Evolutionary conservation across 1,284 basidiomycete genomes (phyloP).

Genomic region (Melampsora abietis-canadensis): DNA sequence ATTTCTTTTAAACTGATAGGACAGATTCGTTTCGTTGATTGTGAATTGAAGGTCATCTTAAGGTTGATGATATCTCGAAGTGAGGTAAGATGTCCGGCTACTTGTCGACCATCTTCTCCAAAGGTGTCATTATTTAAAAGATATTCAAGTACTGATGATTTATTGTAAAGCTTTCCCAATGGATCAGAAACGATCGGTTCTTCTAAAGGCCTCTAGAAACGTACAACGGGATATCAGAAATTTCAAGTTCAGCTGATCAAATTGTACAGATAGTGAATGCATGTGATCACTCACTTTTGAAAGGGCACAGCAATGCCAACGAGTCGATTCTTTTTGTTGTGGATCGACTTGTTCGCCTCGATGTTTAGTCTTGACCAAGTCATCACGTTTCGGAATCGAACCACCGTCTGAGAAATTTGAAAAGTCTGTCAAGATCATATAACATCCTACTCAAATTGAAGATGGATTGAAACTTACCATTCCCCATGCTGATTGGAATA

Average conservation of each 20-base stretch:
- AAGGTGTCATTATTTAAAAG: conserved; percentile 61
- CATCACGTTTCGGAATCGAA: conserved; percentile 75
- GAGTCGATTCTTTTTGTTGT: conserved; percentile 75
- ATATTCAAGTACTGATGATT: conserved; percentile 82
- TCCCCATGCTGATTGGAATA: conserved; percentile 20
- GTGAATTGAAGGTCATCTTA: conserved; percentile 71
- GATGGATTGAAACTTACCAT: conserved; percentile 12
- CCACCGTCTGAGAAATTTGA: conserved; percentile 39
- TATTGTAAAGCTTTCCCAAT: conserved; percentile 88
- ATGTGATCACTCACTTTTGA: conserved; percentile 67
- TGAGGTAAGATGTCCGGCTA: conserved; percentile 70
- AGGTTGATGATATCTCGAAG: conserved; percentile 73
- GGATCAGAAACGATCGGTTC: conserved; percentile 83
- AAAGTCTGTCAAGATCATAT: background rate
- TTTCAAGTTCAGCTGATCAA: conserved; percentile 7
- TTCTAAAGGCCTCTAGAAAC: conserved; percentile 67
- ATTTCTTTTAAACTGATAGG: conserved; percentile 86
- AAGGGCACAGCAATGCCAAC: conserved; percentile 84
- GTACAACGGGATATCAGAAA: background rate
- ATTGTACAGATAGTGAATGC: background rate
- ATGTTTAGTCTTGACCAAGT: conserved; percentile 70
- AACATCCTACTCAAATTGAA: background rate
- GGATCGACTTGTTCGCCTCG: conserved; percentile 81
- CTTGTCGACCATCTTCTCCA: conserved; percentile 48
- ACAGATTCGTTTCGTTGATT: conserved; percentile 69